phyloP scores from a whole-genome alignment of 2,329 filamentous ascomycete species.

The Ophiostoma fasciatum region DNA sequence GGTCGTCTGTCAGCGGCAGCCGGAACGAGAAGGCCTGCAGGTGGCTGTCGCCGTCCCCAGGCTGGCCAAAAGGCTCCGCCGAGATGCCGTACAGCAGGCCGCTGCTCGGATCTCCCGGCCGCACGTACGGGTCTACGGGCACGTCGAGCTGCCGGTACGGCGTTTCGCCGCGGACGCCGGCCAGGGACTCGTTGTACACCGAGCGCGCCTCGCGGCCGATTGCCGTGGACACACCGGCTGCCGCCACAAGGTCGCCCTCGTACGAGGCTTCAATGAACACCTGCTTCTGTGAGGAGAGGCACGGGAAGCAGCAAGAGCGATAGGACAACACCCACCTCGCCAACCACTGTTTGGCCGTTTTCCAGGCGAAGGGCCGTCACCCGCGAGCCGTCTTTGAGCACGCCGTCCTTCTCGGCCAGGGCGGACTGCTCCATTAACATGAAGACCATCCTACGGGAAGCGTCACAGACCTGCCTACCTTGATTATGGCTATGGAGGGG shows the following conservation, averaged over 20 bases:
- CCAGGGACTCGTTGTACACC: neutral
- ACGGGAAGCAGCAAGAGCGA: too few relatives aligned
- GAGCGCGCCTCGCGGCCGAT: conserved; percentile 1
- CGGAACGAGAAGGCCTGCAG: conserved; percentile 3
- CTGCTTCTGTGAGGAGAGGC: neutral
- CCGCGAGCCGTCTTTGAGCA: neutral
- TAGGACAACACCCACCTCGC: neutral
- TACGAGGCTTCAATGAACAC: conserved; percentile 1
- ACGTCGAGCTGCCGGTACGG: conserved; percentile 4
- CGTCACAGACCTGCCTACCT: too few relatives aligned
- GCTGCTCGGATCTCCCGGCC: neutral
- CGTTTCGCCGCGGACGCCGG: conserved; percentile 1
- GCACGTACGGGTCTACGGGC: neutral
- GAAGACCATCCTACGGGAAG: too few relatives aligned
- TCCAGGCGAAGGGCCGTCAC: neutral
- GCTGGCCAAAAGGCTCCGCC: neutral
- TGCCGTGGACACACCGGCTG: neutral
- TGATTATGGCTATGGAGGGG: neutral
- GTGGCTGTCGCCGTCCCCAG: conserved; percentile 3
- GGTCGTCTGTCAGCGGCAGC: conserved; percentile 1
- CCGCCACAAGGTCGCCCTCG: conserved; percentile 1
- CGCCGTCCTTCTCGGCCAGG: neutral
- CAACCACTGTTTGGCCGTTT: neutral
- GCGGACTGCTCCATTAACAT: too few relatives aligned
- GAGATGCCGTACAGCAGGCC: conserved; percentile 2